These are phyloP conservation scores for Blepharisma stoltei DNA, from an alignment of 73 alveolate species.

Conservation along the genomic window DNA sequence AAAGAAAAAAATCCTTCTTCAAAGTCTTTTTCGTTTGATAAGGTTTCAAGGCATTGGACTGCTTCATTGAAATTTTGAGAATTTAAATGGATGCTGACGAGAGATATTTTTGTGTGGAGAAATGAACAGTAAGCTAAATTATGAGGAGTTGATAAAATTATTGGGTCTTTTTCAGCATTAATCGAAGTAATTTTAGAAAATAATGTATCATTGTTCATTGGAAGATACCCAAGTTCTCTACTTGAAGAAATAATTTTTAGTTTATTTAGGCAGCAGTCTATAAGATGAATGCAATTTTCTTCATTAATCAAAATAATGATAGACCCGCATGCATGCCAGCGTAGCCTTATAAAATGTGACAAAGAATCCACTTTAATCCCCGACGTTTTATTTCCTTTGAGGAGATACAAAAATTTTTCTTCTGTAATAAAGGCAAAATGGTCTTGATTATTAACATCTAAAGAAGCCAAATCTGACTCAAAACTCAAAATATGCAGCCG, in stretches of 20 bases:
- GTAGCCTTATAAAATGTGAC: background rate
- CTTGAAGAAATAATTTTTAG: background rate
- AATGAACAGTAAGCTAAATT: background rate
- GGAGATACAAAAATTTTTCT: background rate
- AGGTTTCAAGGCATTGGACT: background rate
- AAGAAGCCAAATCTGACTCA: conserved; percentile 15
- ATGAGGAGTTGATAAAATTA: background rate
- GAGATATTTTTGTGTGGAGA: background rate
- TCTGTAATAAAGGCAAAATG: background rate
- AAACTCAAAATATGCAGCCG: conserved; percentile 8
- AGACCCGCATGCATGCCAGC: background rate
- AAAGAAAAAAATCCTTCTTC: background rate
- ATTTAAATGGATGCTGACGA: background rate
- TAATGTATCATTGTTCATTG: background rate
- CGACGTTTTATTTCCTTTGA: background rate
- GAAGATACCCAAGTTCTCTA: background rate
- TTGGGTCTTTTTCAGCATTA: background rate
- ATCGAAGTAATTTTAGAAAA: background rate
- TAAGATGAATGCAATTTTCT: background rate
- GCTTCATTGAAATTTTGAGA: conserved; percentile 10
- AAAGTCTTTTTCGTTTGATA: background rate
- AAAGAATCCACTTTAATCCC: background rate
- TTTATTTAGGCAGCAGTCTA: background rate
- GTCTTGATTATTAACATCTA: background rate
- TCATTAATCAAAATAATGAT: background rate